Conservation (phyloP, 2,329 filamentous ascomycete species). For the Scedosporium boydii region DNA sequence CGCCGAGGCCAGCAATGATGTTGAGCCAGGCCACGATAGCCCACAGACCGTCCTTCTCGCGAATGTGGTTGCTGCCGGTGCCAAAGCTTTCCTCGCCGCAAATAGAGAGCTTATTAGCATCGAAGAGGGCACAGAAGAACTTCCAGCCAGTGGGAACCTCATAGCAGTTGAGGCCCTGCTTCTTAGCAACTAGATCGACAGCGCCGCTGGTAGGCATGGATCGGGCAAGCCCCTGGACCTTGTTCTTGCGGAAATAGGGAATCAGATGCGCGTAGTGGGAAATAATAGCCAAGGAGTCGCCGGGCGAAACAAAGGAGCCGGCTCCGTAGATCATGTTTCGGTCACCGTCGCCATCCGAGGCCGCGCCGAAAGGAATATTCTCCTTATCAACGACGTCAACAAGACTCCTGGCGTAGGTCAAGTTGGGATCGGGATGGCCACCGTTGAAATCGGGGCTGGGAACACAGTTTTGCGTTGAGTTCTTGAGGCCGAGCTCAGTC, state of each 20-base stretch:
- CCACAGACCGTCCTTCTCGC: slow-evolving; percentile 98
- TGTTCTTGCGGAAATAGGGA: slow-evolving; percentile 96
- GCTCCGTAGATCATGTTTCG: slow-evolving; percentile 99
- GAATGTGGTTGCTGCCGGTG: slow-evolving; percentile 96
- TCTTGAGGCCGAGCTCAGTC: slow-evolving; percentile 76
- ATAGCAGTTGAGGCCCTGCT: slow-evolving; percentile 83
- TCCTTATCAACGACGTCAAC: slow-evolving; percentile 90
- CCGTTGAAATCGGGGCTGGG: slow-evolving; percentile 94
- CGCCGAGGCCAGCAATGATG: slow-evolving; percentile 89
- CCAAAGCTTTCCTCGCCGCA: slow-evolving; percentile 98
- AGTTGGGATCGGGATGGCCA: slow-evolving; percentile 94
- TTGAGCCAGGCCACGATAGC: slow-evolving; percentile 96
- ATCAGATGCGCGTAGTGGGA: slow-evolving; percentile 94
- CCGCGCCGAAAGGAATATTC: slow-evolving; percentile 88
- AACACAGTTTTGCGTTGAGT: slow-evolving; percentile 77
- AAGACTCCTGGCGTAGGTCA: slow-evolving; percentile 90
- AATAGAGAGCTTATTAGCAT: slow-evolving; percentile 92
- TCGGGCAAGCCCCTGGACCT: slow-evolving; percentile 87
- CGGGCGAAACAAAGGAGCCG: slow-evolving; percentile 90
- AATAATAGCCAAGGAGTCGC: slow-evolving; percentile 96
- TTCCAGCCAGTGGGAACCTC: slow-evolving; percentile 99
- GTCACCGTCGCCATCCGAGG: slow-evolving; percentile 94
- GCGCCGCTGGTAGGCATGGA: slow-evolving; percentile 97
- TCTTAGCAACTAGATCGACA: slow-evolving; percentile 91
- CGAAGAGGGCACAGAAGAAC: slow-evolving; percentile 95